Evolutionary conservation across 169 alveolate genomes (phyloP), one percentile per base, ranked within the genome.

Genomic region (Condylostoma magnum): DNA sequence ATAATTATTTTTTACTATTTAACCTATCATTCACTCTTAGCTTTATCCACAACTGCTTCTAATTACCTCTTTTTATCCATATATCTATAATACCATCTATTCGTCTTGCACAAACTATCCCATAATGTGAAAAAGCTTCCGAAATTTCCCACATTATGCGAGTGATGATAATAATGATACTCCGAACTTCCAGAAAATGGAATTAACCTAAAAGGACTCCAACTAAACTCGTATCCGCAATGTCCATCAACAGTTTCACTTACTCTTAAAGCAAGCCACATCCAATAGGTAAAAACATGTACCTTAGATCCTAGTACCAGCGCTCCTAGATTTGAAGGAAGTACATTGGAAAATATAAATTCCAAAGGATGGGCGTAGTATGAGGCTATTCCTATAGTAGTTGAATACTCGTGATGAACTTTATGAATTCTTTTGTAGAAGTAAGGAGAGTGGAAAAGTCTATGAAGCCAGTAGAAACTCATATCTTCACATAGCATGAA

Each of bases 351-450:
- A 25, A 86, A 43, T 0, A 74, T 55, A 53, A 60, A 82, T 38
- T 86, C 93, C 4, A 86, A 43, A 20, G 93, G 93, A 72, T 86
- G 90, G 12, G 89, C 79, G 60, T 86, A 82, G 28, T 79, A 81
- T 36, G 90, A 69, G 37, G 86, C 79, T 6, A 82, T 68, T 22
- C 85, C 80, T 28, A 86, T 73, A 6, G 90, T 36, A 5, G 65
- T 76, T 36, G 22, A 54, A 65, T 75, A 82, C 41, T 78, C 81
- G 54, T 88, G 94, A 70, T 88, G 94, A 2, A 54, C 50, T 54
- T 86, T 88, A 55, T 88, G 94, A 28, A 88, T 76, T 25, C n/a
- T 33, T 5, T 58, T 63, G 36, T 88, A 88, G 2, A 88, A 48
- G n/a, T 31, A 36, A 34, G 83, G 88, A 48, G 81, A 47, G 80